A percentile compares a stretch with the other conserved stretches of the same genome.
Evolutionary conservation across 169 alveolate species (phyloP).

Genomic region (Plasmodium vivax): DNA sequence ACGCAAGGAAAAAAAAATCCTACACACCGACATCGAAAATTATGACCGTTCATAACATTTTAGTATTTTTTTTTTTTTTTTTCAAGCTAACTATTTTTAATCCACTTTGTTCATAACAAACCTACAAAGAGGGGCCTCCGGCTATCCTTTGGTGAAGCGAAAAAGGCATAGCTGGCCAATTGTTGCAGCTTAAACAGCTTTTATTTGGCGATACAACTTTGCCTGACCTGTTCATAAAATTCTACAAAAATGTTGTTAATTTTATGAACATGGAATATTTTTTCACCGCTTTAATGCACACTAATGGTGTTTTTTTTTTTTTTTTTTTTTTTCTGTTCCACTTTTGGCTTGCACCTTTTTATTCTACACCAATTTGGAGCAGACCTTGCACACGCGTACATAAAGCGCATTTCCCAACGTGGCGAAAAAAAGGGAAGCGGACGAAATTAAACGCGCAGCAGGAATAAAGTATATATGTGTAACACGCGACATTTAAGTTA

Average conservation of each 20-base stretch:
- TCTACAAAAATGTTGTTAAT: conserved; percentile 51
- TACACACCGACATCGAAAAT: background rate
- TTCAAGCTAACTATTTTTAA: background rate
- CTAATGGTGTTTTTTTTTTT: conserved; percentile 2
- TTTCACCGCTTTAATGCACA: background rate
- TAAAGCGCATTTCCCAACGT: background rate
- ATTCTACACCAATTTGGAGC: background rate
- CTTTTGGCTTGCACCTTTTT: background rate
- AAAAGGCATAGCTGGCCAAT: background rate
- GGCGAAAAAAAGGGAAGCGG: background rate
- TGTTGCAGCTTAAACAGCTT: background rate
- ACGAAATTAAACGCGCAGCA: background rate
- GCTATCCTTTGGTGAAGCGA: background rate
- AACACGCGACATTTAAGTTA: background rate
- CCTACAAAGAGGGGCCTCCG: background rate
- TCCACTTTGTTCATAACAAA: background rate
- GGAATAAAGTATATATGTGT: background rate
- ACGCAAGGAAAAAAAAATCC: background rate
- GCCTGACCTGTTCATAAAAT: conserved; percentile 44
- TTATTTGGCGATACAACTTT: background rate
- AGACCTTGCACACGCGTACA: conserved; percentile 39
- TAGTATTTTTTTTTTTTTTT: background rate
- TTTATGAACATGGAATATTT: conserved; percentile 52
- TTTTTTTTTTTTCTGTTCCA: conserved; percentile 13
- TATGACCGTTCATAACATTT: background rate